phyloP scores from a whole-genome alignment of 345 rosid species.

The Xanthoceras sorbifolium region DNA sequence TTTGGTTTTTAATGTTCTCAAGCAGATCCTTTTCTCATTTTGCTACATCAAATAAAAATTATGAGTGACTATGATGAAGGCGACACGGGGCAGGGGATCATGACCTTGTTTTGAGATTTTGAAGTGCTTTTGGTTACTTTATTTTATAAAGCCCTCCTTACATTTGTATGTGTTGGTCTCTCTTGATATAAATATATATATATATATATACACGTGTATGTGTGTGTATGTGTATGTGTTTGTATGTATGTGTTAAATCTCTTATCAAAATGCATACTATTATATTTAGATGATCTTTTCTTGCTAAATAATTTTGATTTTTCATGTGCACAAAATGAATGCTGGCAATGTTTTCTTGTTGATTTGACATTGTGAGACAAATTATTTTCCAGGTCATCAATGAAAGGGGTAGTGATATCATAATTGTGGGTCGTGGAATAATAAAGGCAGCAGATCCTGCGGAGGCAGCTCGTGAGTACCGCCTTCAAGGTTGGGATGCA shows the following conservation, averaged over 20 bases:
- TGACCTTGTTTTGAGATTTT: neutral
- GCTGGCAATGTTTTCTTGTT: neutral
- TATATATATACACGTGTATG: too few relatives aligned
- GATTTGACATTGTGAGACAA: neutral
- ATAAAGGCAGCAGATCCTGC: constrained; percentile 81
- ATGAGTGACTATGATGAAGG: neutral
- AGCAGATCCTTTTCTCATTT: neutral
- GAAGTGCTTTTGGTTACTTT: neutral
- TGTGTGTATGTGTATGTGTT: too few relatives aligned
- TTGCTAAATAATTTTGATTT: neutral
- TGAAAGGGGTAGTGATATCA: constrained; percentile 91
- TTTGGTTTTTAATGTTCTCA: too few relatives aligned
- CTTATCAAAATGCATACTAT: neutral
- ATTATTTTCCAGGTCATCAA: constrained; percentile 58
- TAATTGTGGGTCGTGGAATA: constrained; percentile 97
- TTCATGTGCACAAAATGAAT: neutral
- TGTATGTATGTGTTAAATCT: too few relatives aligned
- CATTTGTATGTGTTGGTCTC: neutral
- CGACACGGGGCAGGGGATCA: neutral
- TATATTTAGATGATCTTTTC: neutral
- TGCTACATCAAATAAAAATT: neutral
- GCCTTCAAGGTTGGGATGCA: constrained; percentile 95
- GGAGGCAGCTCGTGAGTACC: constrained; percentile 75
- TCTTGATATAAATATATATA: neutral
- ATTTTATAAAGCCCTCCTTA: neutral